Base-by-base conservation (phyloP, 2,329 filamentous ascomycete genomes). In the Phialocephala subalpina region DNA sequence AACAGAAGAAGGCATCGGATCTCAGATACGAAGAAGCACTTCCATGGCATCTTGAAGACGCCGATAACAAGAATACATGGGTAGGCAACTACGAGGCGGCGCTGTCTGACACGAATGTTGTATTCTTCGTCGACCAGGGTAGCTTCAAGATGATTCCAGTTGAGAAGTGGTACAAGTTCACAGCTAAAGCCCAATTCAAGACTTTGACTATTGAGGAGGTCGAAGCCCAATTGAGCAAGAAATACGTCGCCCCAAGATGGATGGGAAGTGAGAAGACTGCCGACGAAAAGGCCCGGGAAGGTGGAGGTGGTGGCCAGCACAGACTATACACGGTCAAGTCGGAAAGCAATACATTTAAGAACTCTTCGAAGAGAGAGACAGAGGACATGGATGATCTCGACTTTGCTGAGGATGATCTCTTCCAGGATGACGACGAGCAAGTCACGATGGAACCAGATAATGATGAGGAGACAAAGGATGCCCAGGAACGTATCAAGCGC, bases 31-130 rank as follows among this genome's bases (percentile, higher is more conserved):
- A 98, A 77, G 96, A 99, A 78, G 93, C 95, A 3, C 83, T 97
- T 58, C 96, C 96, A 6, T 99, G 96, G 96, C 94, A 97, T 77
- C 80, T 99, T 40, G 96, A 99, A 77, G 96, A 99, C 77, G 97
- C 94, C 47, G 95, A 99, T 74, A 93, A 94, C 70, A 97, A 95
- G 78, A 95, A 97, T 73, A 92, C 92, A 2, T 98, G 94, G 93
- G 90, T 96, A 38, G 96, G 94, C 53, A 92, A 90, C 64, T 97
- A 98, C 73, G 92, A 98, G 73, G 91, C 92, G 29, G 92, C 94
- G 20, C 85, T 98, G 42, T 97, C 95, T 0, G 90, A 95, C 73
- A 90, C 92, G 60, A 92, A 94, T 59, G 90, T 97, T 70, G 90
- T 97, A 62, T 86, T 95, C 45, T 85, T 93, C 52, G 90, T 93